Evolutionary conservation across 305 asterid species (phyloP), one percentile per base, ranked within the genome.

Genomic region (Solanum aculeatissimum): DNA sequence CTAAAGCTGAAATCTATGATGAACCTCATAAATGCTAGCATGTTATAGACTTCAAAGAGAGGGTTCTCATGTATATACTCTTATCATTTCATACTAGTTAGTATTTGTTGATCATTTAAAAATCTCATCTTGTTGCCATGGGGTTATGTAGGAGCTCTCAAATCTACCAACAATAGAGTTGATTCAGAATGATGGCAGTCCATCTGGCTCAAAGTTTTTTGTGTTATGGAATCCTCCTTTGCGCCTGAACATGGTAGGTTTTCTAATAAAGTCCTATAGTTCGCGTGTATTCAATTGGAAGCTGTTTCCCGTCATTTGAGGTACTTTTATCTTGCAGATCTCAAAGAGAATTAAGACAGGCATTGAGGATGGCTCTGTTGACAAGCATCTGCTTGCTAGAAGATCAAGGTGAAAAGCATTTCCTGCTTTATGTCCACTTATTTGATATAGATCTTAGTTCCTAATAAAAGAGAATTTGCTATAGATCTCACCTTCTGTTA

Each of bases 171-270:
- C 90, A 60, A 86, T 92, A 72, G 97, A 94, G 90, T 91, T 97
- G 86, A 91, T 97, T 85, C 88, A 94, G 81, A 91, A 91, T 71
- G 99, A 96, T 91, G 98, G 99, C 82, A 96, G 99, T 92, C 98
- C 99, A 88, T 96, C 99, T 45, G 93, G 94, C 83, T 88, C 86
- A 88, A 96, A 96, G 93, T 91, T 86, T 81, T 95, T 96, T 87
- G 85, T 92, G 89, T 95, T 96, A 81, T 96, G 99, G 99, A 96
- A 96, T 91, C 99, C 98, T 82, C 97, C 99, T 86, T 83, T 93
- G 74, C 84, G 91, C 90, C 86, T 88, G 86, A 93, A 90, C 95
- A 94, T 87, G 79, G 99, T 95, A 89, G 86, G 95, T 71, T 87
- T 65, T 75, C 88, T 75, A 86, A 87, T 80, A 12, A 43, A 68